Percentiles rank a stretch among this genome's conserved stretches.
Conservation (phyloP, 73 alveolate species). For the Paramecium pentaurelia region DNA sequence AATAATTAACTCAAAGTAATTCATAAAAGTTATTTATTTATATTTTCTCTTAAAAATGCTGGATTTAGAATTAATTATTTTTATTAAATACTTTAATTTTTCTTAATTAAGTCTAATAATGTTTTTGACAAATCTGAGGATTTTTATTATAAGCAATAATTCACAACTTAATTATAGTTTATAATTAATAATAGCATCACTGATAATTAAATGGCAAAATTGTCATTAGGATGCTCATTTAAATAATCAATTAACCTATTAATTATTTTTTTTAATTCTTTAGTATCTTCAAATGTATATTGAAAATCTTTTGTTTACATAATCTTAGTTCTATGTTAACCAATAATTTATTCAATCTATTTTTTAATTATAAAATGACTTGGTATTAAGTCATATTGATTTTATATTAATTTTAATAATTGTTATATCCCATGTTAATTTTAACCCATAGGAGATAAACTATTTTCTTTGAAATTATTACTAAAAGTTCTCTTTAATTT, state of each 20-base stretch:
- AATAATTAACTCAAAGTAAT: not conserved
- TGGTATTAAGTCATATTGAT: not conserved
- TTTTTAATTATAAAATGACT: not conserved
- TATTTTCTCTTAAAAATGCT: not conserved
- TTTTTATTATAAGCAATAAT: not conserved
- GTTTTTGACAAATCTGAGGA: not conserved
- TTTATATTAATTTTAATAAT: not conserved
- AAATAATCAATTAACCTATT: not conserved
- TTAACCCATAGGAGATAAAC: not conserved
- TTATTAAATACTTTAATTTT: not conserved
- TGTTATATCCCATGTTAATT: not conserved
- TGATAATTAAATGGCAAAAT: not conserved
- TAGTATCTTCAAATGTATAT: not conserved
- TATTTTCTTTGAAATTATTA: not conserved
- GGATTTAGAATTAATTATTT: not conserved
- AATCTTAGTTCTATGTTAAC: not conserved
- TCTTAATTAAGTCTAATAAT: not conserved
- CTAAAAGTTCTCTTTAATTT: not conserved
- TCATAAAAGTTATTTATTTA: not conserved
- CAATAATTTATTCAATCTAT: not conserved
- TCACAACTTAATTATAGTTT: not conserved
- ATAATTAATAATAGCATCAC: not conserved
- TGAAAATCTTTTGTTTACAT: not conserved
- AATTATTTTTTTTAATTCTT: not conserved
- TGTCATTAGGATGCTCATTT: not conserved